Conservation (phyloP, 1,284 basidiomycete genomes). For the Violaceomyces palustris region DNA sequence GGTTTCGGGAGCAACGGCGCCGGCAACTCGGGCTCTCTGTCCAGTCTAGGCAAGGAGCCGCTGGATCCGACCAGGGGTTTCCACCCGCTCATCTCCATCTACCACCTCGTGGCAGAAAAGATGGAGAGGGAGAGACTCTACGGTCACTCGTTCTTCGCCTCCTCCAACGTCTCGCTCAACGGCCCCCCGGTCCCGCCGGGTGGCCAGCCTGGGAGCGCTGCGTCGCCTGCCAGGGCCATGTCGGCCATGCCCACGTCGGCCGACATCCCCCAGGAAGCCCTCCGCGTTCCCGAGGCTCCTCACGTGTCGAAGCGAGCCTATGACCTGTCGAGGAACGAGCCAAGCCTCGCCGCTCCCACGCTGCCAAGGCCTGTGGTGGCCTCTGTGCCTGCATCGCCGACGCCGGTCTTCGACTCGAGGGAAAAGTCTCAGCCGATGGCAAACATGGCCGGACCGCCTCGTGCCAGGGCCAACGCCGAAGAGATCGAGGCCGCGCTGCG, state of each 20-base stretch:
- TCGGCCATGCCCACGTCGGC: constrained; percentile 46
- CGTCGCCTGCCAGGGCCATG: constrained; percentile 2
- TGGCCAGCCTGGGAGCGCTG: constrained; percentile 1
- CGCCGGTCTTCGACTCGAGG: constrained; percentile 51
- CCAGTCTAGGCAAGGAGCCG: constrained; percentile 51
- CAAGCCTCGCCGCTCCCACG: constrained; percentile 12
- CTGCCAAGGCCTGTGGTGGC: constrained; percentile 11
- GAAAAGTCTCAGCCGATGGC: constrained; percentile 47
- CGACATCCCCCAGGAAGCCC: constrained; percentile 49
- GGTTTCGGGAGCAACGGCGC: constrained; percentile 27
- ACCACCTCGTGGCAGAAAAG: constrained; percentile 91
- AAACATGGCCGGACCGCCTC: constrained; percentile 46
- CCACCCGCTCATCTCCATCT: constrained; percentile 92
- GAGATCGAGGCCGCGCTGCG: constrained; percentile 44
- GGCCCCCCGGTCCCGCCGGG: constrained; percentile 18
- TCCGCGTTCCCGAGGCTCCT: constrained; percentile 44
- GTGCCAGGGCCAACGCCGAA: constrained; percentile 44
- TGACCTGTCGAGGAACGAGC: constrained; percentile 26
- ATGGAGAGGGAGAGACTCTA: constrained; percentile 88
- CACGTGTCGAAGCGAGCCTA: constrained; percentile 40
- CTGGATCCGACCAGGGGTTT: constrained; percentile 85
- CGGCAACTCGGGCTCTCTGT: too few relatives aligned
- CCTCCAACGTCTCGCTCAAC: constrained; percentile 66
- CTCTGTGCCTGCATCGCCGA: constrained; percentile 20
- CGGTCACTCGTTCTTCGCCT: constrained; percentile 88